Evolutionary conservation across 176 grass and related monocot species (phyloP).

Genomic region (Oryza longistaminata): DNA sequence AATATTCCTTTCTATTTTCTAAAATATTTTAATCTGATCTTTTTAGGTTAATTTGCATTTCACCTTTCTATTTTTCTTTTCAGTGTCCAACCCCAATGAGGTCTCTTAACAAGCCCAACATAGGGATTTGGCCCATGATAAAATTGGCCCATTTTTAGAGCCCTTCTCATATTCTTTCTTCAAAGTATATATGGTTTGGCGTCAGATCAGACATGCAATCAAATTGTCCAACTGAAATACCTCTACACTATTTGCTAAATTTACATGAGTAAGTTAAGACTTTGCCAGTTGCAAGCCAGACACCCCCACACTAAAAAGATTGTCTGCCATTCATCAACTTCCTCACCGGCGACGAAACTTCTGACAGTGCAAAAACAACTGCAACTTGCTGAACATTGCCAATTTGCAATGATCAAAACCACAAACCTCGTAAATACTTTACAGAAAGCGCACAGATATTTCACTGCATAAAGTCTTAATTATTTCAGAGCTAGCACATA

Average conservation of each 20-base stretch:
- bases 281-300: background rate
- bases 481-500: constrained; percentile 2
- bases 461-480: background rate
- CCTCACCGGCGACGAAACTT: background rate
- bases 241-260: background rate
- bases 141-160: too few species aligned
- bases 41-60: too few species aligned
- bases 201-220: background rate
- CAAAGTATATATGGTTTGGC: background rate
- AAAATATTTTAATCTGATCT: too few species aligned
- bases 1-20: too few species aligned
- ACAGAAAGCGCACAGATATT: constrained; percentile 32
- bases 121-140: too few species aligned
- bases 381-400: background rate
- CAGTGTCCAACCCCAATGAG: too few species aligned
- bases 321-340: background rate
- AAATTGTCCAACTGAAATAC: background rate
- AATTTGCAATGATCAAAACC: background rate
- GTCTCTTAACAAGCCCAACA: too few species aligned
- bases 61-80: too few species aligned
- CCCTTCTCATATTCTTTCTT: background rate
- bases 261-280: background rate
- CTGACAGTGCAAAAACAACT: constrained; percentile 1
- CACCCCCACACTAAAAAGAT: background rate
- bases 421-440: constrained; percentile 8